These are phyloP conservation scores for Pilasporangium apinafurcum DNA, from an alignment of 352 stramenopile species.

Conservation along the genomic window DNA sequence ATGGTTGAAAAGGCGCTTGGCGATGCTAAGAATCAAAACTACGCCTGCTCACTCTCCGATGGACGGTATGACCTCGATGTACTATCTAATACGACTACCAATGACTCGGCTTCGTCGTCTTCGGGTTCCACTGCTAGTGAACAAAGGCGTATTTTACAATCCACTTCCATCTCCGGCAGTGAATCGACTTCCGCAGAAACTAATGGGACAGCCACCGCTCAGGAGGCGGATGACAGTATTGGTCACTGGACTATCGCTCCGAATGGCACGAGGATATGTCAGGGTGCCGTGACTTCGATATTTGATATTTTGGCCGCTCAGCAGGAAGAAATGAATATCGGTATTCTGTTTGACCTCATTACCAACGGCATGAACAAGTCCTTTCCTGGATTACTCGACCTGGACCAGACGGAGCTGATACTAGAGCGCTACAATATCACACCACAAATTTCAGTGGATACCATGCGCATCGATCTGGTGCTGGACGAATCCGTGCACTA, in stretches of 20 bases:
- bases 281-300: conserved; percentile 24
- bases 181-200: too few species aligned
- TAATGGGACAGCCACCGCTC: too few species aligned
- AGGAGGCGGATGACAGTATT: conserved; percentile 8
- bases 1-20: conserved; percentile 28
- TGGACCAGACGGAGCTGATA: too few species aligned
- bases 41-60: conserved; percentile 33
- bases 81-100: background rate
- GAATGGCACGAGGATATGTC: conserved; percentile 27
- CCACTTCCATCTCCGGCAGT: too few species aligned
- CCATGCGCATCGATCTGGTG: conserved; percentile 19
- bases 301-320: conserved; percentile 21
- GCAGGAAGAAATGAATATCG: background rate
- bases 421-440: too few species aligned
- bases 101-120: background rate
- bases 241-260: conserved; percentile 17
- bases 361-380: conserved; percentile 18
- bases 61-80: conserved; percentile 13
- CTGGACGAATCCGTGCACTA: conserved; percentile 13
- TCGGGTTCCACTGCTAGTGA: too few species aligned
- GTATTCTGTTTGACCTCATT: conserved; percentile 14
- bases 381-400: conserved; percentile 16
- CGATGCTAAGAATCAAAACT: conserved; percentile 17
- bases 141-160: too few species aligned
- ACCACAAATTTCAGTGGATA: too few species aligned